A percentile compares a stretch with the other conserved stretches of the same genome.
Conservation (phyloP, 345 rosid species). For the Draba incana region DNA sequence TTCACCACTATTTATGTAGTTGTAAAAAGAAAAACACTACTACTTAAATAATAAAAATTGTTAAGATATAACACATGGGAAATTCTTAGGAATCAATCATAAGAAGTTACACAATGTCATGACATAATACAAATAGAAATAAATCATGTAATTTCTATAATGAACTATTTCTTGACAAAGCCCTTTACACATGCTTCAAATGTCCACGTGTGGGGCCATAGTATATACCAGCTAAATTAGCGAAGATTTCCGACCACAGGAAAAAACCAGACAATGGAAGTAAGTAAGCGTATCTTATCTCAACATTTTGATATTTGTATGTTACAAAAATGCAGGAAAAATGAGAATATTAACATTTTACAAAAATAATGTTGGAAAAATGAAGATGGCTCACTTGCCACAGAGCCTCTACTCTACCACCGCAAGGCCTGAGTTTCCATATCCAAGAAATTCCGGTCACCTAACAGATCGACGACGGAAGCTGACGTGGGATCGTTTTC, state of each 20-base stretch:
- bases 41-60: no score
- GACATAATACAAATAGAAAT: no score
- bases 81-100: no score
- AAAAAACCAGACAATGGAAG: slow-evolving; percentile 22
- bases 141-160: no score
- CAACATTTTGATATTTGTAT: neutral
- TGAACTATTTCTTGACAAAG: no score
- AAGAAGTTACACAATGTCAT: no score
- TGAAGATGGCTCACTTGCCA: slow-evolving; percentile 44
- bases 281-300: slow-evolving; percentile 27
- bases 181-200: no score
- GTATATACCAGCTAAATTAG: neutral
- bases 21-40: no score
- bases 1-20: no score
- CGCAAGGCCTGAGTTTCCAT: slow-evolving; percentile 25
- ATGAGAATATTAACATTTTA: neutral
- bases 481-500: slow-evolving; percentile 25
- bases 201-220: no score
- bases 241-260: slow-evolving; percentile 25
- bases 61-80: no score
- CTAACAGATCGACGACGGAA: slow-evolving; percentile 14
- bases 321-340: slow-evolving; percentile 6
- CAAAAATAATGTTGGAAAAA: slow-evolving; percentile 25
- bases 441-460: neutral
- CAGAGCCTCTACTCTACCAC: slow-evolving; percentile 39